Base-by-base conservation (phyloP, 108 stramenopile species). In the Cyclostephanos tholiformis region DNA sequence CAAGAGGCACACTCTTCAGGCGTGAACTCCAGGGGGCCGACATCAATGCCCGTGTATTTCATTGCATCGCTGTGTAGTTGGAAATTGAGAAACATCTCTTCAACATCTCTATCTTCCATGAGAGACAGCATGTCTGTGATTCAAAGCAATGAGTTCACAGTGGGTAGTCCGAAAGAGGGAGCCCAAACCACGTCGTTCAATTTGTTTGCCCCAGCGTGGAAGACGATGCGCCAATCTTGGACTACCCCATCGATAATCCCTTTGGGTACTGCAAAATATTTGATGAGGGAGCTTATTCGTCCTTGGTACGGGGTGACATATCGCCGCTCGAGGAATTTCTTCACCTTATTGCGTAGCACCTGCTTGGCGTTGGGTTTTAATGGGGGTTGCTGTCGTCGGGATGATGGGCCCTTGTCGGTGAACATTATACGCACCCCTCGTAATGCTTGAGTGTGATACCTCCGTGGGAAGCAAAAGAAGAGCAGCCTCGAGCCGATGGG, bases 131-230 rank as follows among this genome's bases (percentile, higher is more conserved):
- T n/a, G n/a, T 81, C 73, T 8, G 73, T 35, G 41, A 60, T 56
- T 0, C 65, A 55, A 0, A 77, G 36, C 9, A 77, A 16, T 0
- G 82, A 73, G 13, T 64, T 68, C 0, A 72, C 19, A 0, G 79
- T 77, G 9, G 75, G 84, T 0, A 82, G 59, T 50, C 51, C 61
- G 53, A 85, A 81, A 4, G 66, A 72, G 12, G 84, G 84, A 0
- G 69, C 71, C 80, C 80, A 85, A 10, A 82, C 61, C 12, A 63
- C 25, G 12, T 69, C 71, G 29, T 85, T 85, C 27, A 84, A 41
- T 0, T 67, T 61, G 55, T 62, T 67, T 6, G 75, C 71, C n/a
- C n/a, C n/a, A n/a, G n/a, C n/a, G n/a, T n/a, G n/a, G n/a, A n/a
- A n/a, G n/a, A n/a, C n/a, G n/a, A 6, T 36, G 36, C 36, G 36